phyloP scores from a whole-genome alignment of 192 early-diverging fungal species.

The Ramicandelaber brevisporus region DNA sequence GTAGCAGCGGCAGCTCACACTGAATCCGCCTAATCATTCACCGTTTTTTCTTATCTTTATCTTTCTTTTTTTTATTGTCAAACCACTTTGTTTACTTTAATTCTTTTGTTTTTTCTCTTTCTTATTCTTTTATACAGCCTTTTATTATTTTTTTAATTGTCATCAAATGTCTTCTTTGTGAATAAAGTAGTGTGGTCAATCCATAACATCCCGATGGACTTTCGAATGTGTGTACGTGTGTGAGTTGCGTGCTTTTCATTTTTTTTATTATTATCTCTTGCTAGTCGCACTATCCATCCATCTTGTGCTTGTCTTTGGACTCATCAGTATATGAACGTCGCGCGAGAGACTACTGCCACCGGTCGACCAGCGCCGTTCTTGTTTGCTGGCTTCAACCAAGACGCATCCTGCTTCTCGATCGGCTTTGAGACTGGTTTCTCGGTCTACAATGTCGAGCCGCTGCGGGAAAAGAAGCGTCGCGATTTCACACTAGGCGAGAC shows the following conservation, averaged over 20 bases:
- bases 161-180: background rate
- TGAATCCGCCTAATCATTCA: too few relatives aligned
- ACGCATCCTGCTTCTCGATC: slow-evolving; percentile 60
- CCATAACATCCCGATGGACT: background rate
- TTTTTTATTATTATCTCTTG: slow-evolving; percentile 1
- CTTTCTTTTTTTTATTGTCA: background rate
- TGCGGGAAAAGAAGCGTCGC: slow-evolving; percentile 54
- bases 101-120: background rate
- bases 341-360: background rate
- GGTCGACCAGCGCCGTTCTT: slow-evolving; percentile 13
- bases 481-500: slow-evolving; percentile 4
- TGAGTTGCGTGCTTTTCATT: background rate
- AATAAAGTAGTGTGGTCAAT: background rate
- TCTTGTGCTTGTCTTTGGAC: background rate
- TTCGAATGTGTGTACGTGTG: background rate
- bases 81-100: background rate
- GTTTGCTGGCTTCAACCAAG: slow-evolving; percentile 61
- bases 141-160: background rate
- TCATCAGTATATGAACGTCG: background rate
- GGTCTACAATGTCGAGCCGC: slow-evolving; percentile 60
- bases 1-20: too few relatives aligned
- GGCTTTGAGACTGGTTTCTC: slow-evolving; percentile 61
- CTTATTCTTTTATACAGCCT: background rate
- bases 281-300: background rate
- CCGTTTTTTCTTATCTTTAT: too few relatives aligned